Conservation (phyloP, 2,329 filamentous ascomycete genomes). For the Diaporthe sp. region DNA sequence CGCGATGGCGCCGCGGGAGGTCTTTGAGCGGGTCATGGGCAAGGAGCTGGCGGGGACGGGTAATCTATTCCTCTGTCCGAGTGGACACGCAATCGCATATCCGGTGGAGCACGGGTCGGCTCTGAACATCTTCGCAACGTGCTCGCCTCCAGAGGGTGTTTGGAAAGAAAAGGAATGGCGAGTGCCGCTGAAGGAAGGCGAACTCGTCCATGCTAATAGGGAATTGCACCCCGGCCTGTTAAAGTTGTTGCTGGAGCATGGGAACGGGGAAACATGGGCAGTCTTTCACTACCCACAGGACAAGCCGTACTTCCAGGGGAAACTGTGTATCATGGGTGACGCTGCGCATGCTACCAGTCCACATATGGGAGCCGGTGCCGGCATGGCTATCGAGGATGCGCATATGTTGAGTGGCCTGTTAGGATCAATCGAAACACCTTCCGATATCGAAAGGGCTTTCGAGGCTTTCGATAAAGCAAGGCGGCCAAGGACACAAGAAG, state of each 20-base stretch:
- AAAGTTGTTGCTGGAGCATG: constrained; percentile 3
- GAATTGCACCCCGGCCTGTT: constrained; percentile 14
- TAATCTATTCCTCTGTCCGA: constrained; percentile 23
- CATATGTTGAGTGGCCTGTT: constrained; percentile 34
- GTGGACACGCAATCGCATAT: constrained; percentile 30
- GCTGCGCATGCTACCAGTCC: constrained; percentile 38
- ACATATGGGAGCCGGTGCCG: constrained; percentile 37
- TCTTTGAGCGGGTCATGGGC: constrained; percentile 16
- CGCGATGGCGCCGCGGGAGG: constrained; percentile 29
- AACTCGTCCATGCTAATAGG: neutral
- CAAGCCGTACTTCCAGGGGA: constrained; percentile 27
- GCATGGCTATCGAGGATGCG: constrained; percentile 37
- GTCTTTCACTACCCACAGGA: constrained; percentile 33
- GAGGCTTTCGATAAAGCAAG: constrained; percentile 31
- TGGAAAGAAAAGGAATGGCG: constrained; percentile 24
- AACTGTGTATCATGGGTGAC: constrained; percentile 33
- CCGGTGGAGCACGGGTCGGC: constrained; percentile 32
- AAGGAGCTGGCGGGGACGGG: constrained; percentile 23
- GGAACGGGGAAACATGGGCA: constrained; percentile 36
- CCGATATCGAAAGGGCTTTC: constrained; percentile 31
- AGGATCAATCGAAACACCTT: neutral
- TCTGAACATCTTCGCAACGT: constrained; percentile 31
- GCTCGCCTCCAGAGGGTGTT: neutral
- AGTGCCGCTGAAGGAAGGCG: neutral
- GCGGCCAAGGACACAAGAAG: constrained; percentile 33